Conservation (phyloP, 805 yeast species). For the Hanseniaspora pseudoguilliermondii region DNA sequence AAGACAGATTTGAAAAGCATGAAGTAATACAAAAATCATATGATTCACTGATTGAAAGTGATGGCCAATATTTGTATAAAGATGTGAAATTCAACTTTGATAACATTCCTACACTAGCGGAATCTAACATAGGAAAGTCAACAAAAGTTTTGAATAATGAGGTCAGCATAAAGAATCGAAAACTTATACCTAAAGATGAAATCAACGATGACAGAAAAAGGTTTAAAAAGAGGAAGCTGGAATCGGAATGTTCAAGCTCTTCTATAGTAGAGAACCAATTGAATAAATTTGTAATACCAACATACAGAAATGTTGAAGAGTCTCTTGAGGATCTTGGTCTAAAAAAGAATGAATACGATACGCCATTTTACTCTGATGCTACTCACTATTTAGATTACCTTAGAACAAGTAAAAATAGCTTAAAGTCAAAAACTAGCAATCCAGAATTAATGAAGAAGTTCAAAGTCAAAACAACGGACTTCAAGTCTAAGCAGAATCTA, state of each 20-base stretch:
- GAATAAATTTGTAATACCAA: constrained; percentile 10
- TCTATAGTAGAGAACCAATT: neutral
- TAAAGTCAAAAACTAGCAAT: neutral
- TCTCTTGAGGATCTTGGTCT: constrained; percentile 39
- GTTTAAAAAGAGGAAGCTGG: neutral
- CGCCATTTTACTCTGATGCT: constrained; percentile 49
- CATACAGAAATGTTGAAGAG: constrained; percentile 28
- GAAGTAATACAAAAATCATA: constrained; percentile 25
- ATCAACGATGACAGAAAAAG: too few relatives aligned
- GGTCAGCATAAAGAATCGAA: neutral
- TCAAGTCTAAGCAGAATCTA: neutral
- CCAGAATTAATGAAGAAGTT: neutral
- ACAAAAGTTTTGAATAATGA: constrained; percentile 12
- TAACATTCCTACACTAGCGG: constrained; percentile 12
- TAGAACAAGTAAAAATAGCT: neutral
- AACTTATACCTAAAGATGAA: neutral
- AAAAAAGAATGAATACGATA: constrained; percentile 41
- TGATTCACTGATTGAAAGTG: constrained; percentile 22
- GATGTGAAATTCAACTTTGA: neutral
- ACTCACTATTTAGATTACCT: constrained; percentile 38
- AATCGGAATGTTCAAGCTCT: neutral
- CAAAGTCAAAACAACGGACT: neutral
- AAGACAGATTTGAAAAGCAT: constrained; percentile 21
- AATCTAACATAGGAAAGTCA: constrained; percentile 12
- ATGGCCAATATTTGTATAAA: neutral